Percentiles rank a stretch among this genome's conserved stretches.
These are phyloP conservation scores for Lepidium didymum DNA, from an alignment of 345 rosid genomes.

Conservation along the genomic window DNA sequence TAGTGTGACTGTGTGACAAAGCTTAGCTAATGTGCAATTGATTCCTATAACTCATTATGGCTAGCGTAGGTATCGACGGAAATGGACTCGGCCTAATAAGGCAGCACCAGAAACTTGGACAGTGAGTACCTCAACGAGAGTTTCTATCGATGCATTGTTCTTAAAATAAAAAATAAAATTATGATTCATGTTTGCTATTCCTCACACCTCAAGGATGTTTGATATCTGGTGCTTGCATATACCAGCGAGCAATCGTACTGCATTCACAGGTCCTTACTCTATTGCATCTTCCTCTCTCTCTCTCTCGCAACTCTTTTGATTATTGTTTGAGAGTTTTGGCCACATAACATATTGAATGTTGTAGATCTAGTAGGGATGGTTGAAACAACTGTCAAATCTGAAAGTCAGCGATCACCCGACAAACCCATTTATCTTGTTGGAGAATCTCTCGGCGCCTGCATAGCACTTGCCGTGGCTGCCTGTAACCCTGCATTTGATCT, in stretches of 20 bases:
- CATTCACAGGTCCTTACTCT: conserved; percentile 43
- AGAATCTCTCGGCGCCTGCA: conserved; percentile 77
- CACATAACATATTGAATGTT: neutral
- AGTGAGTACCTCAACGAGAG: conserved; percentile 31
- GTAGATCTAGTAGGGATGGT: conserved; percentile 59
- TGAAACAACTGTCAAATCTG: conserved; percentile 43
- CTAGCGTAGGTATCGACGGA: conserved; percentile 50
- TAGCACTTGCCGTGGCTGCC: conserved; percentile 65
- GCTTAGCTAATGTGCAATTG: neutral
- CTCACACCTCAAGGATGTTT: conserved; percentile 44
- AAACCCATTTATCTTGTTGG: conserved; percentile 78
- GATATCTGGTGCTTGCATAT: conserved; percentile 75
- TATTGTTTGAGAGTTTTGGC: neutral
- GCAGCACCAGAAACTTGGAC: conserved; percentile 53
- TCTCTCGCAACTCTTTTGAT: neutral
- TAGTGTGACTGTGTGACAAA: neutral
- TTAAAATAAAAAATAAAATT: too few relatives aligned
- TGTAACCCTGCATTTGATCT: conserved; percentile 63
- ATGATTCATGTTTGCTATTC: neutral
- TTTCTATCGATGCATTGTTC: neutral
- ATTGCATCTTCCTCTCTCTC: too few relatives aligned
- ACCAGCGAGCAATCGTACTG: conserved; percentile 61
- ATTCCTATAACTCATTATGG: neutral
- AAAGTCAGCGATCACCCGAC: conserved; percentile 30
- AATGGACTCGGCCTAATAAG: conserved; percentile 55